Conservation (phyloP, 345 rosid genomes). For the Erysimum cheiranthoides region DNA sequence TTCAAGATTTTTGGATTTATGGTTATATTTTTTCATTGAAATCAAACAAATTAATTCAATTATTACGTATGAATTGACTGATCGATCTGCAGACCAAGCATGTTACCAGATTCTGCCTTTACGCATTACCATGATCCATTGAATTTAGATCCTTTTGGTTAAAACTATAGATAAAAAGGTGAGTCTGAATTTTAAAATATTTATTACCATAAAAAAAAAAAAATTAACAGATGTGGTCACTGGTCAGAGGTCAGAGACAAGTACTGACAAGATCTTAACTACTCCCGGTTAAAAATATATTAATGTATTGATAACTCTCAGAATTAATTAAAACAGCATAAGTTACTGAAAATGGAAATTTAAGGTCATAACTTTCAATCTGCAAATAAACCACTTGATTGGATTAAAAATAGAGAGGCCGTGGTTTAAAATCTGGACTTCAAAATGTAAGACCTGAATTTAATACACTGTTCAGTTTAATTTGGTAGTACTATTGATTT, state of each 20-base stretch:
- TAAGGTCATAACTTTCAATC: slow-evolving; percentile 15
- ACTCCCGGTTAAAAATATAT: slow-evolving; percentile 31
- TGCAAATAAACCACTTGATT: background rate
- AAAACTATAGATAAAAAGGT: slow-evolving; percentile 21
- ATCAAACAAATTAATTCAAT: background rate
- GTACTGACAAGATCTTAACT: slow-evolving; percentile 47
- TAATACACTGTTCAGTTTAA: background rate
- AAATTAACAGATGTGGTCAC: slow-evolving; percentile 25
- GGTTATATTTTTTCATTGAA: background rate
- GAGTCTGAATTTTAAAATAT: slow-evolving; percentile 1
- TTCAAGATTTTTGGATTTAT: slow-evolving; percentile 11
- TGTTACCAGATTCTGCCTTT: slow-evolving; percentile 41
- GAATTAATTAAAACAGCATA: slow-evolving; percentile 12
- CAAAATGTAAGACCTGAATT: background rate
- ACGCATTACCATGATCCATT: slow-evolving; percentile 47
- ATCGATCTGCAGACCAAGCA: slow-evolving; percentile 43
- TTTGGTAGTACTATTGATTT: background rate
- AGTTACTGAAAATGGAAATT: slow-evolving; percentile 32
- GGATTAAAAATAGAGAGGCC: background rate
- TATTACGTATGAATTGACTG: slow-evolving; percentile 39
- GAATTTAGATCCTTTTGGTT: slow-evolving; percentile 44
- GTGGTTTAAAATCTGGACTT: background rate
- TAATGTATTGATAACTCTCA: slow-evolving; percentile 10
- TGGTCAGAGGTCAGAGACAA: slow-evolving; percentile 36
- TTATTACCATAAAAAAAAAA: slow-evolving; percentile 6